A percentile compares a stretch with the other conserved stretches of the same genome.
Evolutionary conservation across 2,329 filamentous ascomycete species (phyloP).

Genomic region (Metarhizium robertsii): DNA sequence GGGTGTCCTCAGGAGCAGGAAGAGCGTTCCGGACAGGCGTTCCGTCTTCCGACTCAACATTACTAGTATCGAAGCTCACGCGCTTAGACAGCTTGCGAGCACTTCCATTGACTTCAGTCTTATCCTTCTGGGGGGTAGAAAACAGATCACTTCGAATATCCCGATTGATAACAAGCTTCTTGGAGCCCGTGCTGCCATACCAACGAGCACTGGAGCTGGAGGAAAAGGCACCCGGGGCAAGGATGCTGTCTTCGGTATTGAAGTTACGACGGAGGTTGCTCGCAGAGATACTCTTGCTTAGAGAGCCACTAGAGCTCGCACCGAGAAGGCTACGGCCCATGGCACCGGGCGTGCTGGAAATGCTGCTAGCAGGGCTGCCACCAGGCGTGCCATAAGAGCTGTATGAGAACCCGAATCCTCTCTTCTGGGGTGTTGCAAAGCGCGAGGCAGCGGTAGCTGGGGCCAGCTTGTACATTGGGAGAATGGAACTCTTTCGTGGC

Average conservation of each 20-base stretch:
- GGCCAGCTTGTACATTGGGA: constrained; percentile 82
- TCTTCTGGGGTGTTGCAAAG: constrained; percentile 74
- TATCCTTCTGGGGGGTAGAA: constrained; percentile 48
- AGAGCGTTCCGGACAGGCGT: constrained; percentile 24
- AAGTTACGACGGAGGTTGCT: constrained; percentile 78
- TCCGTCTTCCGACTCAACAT: constrained; percentile 26
- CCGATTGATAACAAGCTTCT: constrained; percentile 88
- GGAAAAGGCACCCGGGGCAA: constrained; percentile 78
- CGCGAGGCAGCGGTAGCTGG: constrained; percentile 64
- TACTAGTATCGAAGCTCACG: constrained; percentile 80
- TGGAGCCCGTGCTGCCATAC: constrained; percentile 62
- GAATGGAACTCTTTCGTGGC: constrained; percentile 66
- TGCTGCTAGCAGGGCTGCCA: constrained; percentile 55
- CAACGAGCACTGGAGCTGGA: constrained; percentile 53
- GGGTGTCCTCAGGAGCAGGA: constrained; percentile 23
- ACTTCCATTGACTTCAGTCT: constrained; percentile 27
- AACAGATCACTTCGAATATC: constrained; percentile 68
- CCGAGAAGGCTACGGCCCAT: constrained; percentile 56
- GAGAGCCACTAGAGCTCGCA: constrained; percentile 58
- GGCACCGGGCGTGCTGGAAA: constrained; percentile 57
- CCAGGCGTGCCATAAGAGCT: constrained; percentile 81
- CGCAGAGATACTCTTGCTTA: constrained; percentile 82
- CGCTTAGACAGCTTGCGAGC: constrained; percentile 63
- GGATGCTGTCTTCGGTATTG: constrained; percentile 74
- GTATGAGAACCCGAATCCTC: constrained; percentile 87